Evolutionary conservation across 2,329 filamentous ascomycete genomes (phyloP), one percentile per base, ranked within the genome.

Genomic region (Aspergillus sp.): DNA sequence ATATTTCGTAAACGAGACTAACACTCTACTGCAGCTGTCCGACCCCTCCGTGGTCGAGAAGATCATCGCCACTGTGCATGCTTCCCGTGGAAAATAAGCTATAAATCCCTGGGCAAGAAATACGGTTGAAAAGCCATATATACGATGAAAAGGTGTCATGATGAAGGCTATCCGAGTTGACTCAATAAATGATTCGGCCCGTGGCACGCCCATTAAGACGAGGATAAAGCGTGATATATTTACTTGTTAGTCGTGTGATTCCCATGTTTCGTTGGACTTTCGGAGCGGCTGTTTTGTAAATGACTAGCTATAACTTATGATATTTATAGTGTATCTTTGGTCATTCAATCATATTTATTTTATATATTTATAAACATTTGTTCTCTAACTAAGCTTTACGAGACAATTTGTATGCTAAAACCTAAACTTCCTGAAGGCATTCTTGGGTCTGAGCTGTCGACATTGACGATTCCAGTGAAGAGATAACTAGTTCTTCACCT

Each of bases 41-140:
- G 93, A 99, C 75, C 95, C 95, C 47, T 86, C 81, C 59, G 88
- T 98, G 23, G 93, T 99, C 25, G 87, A 89, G 48, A 93, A 88
- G 80, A 97, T 99, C 72, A 96, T 98, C 73, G 78, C 85, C 62
- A 85, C 83, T 47, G 93, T 97, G 53, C 89, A 93, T 55, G 67
- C 70, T 49, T 69, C 75, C 37, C 74, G 74, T 60, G 75, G 74
- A 66, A 78, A 76, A 66, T 77, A 68, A 61, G 25, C 51, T 51
- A 45, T 43, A 33, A 49, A 9, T 14, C 25, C 23, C 6, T 19
- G n/a, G 39, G 11, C 17, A 33, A 39, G 44, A 37, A 50, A 25
- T 43, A 12, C 21, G 33, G n/a, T 48, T 23, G 11, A 48, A 47
- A 55, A 55, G 27, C 37, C 45, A 49, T 49, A 55, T 56, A 56